Conservation (phyloP, 352 stramenopile species). For the Phytophthora megakarya region DNA sequence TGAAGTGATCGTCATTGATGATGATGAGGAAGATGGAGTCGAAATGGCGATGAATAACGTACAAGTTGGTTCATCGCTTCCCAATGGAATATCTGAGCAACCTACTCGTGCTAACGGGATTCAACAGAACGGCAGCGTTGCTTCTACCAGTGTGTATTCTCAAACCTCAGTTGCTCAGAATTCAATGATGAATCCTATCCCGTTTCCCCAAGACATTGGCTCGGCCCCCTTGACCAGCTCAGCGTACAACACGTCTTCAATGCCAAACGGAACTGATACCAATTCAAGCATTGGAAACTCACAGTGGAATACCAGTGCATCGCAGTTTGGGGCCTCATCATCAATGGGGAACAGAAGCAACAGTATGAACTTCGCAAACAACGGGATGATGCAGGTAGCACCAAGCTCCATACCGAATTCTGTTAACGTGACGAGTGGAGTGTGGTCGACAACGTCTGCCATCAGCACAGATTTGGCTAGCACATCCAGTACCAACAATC, state of each 20-base stretch:
- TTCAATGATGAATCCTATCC: slow-evolving; percentile 30
- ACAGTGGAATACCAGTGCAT: slow-evolving; percentile 18
- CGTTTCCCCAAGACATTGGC: slow-evolving; percentile 23
- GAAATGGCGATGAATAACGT: slow-evolving; percentile 2
- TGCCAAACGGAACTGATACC: slow-evolving; percentile 11
- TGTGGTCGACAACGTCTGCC: slow-evolving; percentile 33
- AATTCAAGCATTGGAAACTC: not conserved
- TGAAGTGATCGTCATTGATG: slow-evolving; percentile 70
- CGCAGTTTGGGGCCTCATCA: slow-evolving; percentile 10
- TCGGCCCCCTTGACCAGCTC: too few species aligned
- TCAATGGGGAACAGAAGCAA: slow-evolving; percentile 15
- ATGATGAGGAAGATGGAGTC: slow-evolving; percentile 34
- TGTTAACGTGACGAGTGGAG: slow-evolving; percentile 15
- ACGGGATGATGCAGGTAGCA: slow-evolving; percentile 19
- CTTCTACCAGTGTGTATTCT: not conserved
- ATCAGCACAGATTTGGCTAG: slow-evolving; percentile 30
- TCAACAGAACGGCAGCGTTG: slow-evolving; percentile 4
- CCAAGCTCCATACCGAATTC: slow-evolving; percentile 10
- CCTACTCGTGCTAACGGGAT: not conserved
- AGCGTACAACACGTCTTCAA: slow-evolving; percentile 1
- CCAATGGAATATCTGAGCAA: not conserved
- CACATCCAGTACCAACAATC: slow-evolving; percentile 22
- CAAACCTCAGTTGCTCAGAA: slow-evolving; percentile 1
- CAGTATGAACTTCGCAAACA: slow-evolving; percentile 12
- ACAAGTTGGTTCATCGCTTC: not conserved